Base-by-base conservation (phyloP, 345 rosid genomes). In the Lenwebbia sp. region DNA sequence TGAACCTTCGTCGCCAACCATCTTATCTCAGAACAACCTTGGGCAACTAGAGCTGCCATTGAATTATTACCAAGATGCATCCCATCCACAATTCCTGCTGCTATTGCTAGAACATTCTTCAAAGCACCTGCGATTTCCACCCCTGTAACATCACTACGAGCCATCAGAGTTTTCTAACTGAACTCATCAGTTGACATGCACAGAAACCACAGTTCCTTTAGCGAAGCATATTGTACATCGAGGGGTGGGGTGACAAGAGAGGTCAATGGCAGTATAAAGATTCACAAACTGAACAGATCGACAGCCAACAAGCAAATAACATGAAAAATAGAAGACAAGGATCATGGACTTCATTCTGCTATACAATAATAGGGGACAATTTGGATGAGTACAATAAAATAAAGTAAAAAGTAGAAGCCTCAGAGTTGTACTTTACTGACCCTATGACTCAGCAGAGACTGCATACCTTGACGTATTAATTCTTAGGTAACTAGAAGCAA, bases 111-210 rank as follows among this genome's bases (percentile, higher is more conserved):
- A 76, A 96, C 98, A 91, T 95, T 96, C 92, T 96, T 95, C 54
- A 96, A 93, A 41, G 99, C 99, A 87, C 98, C 99, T 12, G 98
- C 96, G 87, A 95, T 96, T 93, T 96, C 98, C 88, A 96, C 98
- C 89, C 98, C 98, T 92, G 94, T 95, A 88, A 96, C 98, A 93
- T 96, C 98, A 92, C 98, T 96, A 98, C 90, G 88, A 93, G 89
- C 91, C 88, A 93, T 95, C 93, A 94, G 95, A 90, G 89, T 93
- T 94, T 92, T 93, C 93, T 91, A 89, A 88, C 92, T 93, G 96
- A 89, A 88, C 92, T 87, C 88, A 88, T 62, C 26, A 70, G 81
- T 33, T 37, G 47, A 70, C 81, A 70, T 70, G 81, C 47, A 37
- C 81, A 41, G 81, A 56, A 41, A 47, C 47, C 56, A 30, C 11